phyloP scores from a whole-genome alignment of 1,284 basidiomycete species.

The Filobasidium uniguttulatum region DNA sequence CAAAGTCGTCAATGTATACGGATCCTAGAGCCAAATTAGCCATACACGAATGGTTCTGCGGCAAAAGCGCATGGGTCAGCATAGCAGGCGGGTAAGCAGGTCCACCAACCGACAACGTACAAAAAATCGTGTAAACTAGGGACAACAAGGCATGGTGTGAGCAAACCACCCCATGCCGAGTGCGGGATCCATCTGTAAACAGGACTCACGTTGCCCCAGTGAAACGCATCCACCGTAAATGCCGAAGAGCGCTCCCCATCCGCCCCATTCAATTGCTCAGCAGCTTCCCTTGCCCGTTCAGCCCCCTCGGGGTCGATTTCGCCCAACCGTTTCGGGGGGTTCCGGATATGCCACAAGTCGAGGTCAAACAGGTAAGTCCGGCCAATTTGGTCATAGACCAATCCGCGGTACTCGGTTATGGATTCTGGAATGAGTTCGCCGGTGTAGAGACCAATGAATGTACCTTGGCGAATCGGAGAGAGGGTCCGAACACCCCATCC shows the following conservation, averaged over 20 bases:
- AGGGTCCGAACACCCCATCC: slow-evolving; percentile 52
- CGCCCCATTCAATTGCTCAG: slow-evolving; percentile 15
- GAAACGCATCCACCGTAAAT: slow-evolving; percentile 60
- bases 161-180: slow-evolving; percentile 38
- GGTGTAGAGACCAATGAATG: slow-evolving; percentile 68
- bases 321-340: slow-evolving; percentile 29
- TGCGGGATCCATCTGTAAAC: slow-evolving; percentile 54
- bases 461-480: slow-evolving; percentile 49
- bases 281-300: slow-evolving; percentile 20
- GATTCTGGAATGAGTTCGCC: slow-evolving; percentile 63
- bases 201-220: slow-evolving; percentile 45
- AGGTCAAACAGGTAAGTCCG: slow-evolving; percentile 74
- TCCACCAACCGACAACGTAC: slow-evolving; percentile 14
- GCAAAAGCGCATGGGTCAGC: not conserved
- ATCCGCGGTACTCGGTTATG: slow-evolving; percentile 53
- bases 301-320: slow-evolving; percentile 26
- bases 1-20: slow-evolving; percentile 46
- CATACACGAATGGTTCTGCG: slow-evolving; percentile 75
- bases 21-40: slow-evolving; percentile 64
- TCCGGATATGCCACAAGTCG: slow-evolving; percentile 55
- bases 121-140: slow-evolving; percentile 31
- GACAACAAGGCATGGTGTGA: slow-evolving; percentile 6
- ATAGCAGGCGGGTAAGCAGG: not conserved
- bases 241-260: slow-evolving; percentile 21
- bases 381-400: slow-evolving; percentile 56